These are phyloP conservation scores for Scedosporium aurantiacum DNA, from an alignment of 2,329 filamentous ascomycete species.

Conservation along the genomic window DNA sequence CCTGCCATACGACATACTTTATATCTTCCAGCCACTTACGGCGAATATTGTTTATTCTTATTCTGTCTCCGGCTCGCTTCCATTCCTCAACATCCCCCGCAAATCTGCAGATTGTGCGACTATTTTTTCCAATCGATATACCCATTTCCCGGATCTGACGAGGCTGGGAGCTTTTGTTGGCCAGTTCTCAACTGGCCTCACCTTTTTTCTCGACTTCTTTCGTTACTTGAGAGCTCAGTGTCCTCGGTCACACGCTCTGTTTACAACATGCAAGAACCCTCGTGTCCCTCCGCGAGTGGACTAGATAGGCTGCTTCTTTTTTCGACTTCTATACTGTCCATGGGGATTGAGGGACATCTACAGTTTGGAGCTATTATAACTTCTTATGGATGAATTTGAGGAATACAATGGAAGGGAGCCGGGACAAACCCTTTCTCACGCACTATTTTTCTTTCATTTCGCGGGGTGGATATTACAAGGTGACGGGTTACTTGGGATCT, in stretches of 20 bases:
- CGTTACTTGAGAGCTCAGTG: constrained; percentile 1
- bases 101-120: not conserved
- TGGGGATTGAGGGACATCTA: not conserved
- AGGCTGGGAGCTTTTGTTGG: constrained; percentile 1
- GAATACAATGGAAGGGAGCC: not conserved
- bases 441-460: not conserved
- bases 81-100: not conserved
- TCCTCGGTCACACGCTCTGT: not conserved
- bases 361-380: not conserved
- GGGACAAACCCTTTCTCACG: not conserved
- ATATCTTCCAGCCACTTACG: constrained; percentile 2
- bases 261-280: not conserved
- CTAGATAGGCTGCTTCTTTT: not conserved
- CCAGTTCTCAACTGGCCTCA: not conserved
- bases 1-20: not conserved
- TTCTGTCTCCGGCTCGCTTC: constrained; percentile 1
- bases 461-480: not conserved
- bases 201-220: constrained; percentile 7
- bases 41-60: constrained; percentile 8
- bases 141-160: constrained; percentile 4
- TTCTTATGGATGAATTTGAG: not conserved
- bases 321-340: not conserved
- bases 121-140: constrained; percentile 3
- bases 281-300: not conserved
- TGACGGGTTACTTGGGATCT: not conserved